Evolutionary conservation across 768 basidiomycete genomes (phyloP).

Genomic region (Pulveroboletus sp.): DNA sequence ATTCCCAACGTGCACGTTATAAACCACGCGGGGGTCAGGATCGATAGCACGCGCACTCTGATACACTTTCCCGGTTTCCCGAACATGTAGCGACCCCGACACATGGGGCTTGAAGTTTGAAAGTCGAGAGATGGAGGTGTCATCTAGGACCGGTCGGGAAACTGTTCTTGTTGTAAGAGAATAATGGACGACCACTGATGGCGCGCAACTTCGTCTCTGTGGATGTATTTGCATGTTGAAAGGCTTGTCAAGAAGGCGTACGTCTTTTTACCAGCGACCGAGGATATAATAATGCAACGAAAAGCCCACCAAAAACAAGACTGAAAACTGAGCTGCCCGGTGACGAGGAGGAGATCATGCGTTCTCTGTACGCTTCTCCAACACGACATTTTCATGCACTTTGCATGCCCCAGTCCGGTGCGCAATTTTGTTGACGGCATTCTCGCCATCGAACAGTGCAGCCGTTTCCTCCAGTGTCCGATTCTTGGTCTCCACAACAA

Average conservation of each 20-base stretch:
- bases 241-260: background rate
- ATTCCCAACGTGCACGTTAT: too few relatives aligned
- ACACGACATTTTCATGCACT: conserved; percentile 7
- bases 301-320: background rate
- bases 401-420: conserved; percentile 22
- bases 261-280: background rate
- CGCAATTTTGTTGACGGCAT: conserved; percentile 38
- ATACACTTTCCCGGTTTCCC: too few relatives aligned
- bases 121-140: too few relatives aligned
- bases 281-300: background rate
- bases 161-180: too few relatives aligned
- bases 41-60: too few relatives aligned
- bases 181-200: too few relatives aligned
- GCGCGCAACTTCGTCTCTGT: background rate
- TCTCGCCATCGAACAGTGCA: conserved; percentile 70
- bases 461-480: conserved; percentile 80
- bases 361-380: conserved; percentile 17
- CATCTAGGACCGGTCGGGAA: too few relatives aligned
- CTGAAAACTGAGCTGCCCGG: background rate
- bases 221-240: background rate
- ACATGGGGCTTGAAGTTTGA: too few relatives aligned
- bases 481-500: conserved; percentile 66
- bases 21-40: too few relatives aligned
- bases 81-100: too few relatives aligned
- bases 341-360: conserved; percentile 6